phyloP scores from a whole-genome alignment of 1,284 basidiomycete species.

The Tilletia indica region DNA sequence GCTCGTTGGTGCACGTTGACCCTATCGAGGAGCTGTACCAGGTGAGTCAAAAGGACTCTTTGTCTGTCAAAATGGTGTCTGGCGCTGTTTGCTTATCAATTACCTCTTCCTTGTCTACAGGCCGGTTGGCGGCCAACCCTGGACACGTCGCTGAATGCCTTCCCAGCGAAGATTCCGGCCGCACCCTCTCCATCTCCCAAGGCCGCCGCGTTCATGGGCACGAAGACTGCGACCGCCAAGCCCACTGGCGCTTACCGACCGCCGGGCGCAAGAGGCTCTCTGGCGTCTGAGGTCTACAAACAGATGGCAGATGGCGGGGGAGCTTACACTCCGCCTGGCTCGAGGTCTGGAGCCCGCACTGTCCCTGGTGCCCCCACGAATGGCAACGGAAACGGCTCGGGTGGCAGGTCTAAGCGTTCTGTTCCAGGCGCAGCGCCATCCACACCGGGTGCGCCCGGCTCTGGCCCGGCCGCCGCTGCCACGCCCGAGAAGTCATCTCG shows the following conservation, averaged over 20 bases:
- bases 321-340: conserved; percentile 30
- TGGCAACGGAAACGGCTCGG: conserved; percentile 1
- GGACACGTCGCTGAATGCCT: conserved; percentile 67
- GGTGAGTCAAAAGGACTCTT: conserved; percentile 17
- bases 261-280: conserved; percentile 73
- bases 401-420: neutral
- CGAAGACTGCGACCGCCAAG: conserved; percentile 53
- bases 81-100: neutral
- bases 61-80: neutral
- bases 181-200: conserved; percentile 71
- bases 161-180: conserved; percentile 71
- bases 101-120: conserved; percentile 30
- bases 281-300: conserved; percentile 80
- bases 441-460: neutral
- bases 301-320: conserved; percentile 74
- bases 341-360: conserved; percentile 20
- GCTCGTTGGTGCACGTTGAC: conserved; percentile 77
- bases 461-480: neutral
- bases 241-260: conserved; percentile 55
- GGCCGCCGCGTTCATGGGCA: conserved; percentile 58
- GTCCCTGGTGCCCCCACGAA: conserved; percentile 41
- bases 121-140: conserved; percentile 76
- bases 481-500: conserved; percentile 15
- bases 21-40: conserved; percentile 82
- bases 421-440: conserved; percentile 1